Conservation (phyloP, 148 eudicot species). For the Suaeda aralocaspica region DNA sequence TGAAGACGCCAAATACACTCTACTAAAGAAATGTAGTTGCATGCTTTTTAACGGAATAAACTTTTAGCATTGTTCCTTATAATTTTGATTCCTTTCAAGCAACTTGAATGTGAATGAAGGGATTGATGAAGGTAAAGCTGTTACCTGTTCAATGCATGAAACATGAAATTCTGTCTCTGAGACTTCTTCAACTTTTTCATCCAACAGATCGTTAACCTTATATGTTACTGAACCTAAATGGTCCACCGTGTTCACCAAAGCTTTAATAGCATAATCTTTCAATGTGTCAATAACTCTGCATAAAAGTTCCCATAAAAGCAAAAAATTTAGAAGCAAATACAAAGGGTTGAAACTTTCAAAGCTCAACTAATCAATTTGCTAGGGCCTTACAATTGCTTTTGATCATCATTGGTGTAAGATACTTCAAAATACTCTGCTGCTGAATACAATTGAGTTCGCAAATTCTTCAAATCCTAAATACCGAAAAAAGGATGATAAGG, state of each 20-base stretch:
- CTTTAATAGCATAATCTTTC: slow-evolving; percentile 82
- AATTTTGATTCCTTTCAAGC: background rate
- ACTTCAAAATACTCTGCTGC: slow-evolving; percentile 95
- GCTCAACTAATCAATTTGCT: background rate
- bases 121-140: background rate
- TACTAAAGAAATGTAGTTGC: background rate
- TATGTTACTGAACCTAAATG: slow-evolving; percentile 88
- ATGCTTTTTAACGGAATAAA: background rate
- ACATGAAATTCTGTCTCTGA: slow-evolving; percentile 65
- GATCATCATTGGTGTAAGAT: slow-evolving; percentile 70
- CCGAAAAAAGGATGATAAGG: slow-evolving; percentile 15
- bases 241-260: slow-evolving; percentile 88
- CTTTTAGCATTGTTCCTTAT: background rate
- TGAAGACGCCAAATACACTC: background rate
- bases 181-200: slow-evolving; percentile 81
- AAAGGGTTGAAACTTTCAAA: background rate
- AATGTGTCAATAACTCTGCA: slow-evolving; percentile 81
- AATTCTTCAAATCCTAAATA: slow-evolving; percentile 79
- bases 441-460: slow-evolving; percentile 76
- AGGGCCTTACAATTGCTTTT: slow-evolving; percentile 68
- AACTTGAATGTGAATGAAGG: background rate
- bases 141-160: slow-evolving; percentile 87
- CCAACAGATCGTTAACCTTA: slow-evolving; percentile 74
- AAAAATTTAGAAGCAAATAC: slow-evolving; percentile 7
- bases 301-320: slow-evolving; percentile 14